Evolutionary conservation across 192 early-diverging fungal species (phyloP).

Genomic region (Rhizophagus clarus): DNA sequence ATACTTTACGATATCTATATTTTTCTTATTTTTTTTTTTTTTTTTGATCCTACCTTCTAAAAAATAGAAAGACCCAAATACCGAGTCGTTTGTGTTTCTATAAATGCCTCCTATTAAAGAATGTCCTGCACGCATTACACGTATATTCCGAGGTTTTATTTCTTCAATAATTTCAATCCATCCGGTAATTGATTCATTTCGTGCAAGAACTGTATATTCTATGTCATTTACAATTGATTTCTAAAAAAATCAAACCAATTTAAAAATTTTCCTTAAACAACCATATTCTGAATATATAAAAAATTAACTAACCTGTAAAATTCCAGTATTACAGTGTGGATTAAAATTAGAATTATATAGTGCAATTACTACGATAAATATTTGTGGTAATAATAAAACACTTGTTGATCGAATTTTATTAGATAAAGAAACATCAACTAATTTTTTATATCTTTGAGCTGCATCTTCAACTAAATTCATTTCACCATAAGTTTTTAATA

Average conservation of each 20-base stretch:
- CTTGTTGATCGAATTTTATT: not conserved
- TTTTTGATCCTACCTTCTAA: slow-evolving; percentile 61
- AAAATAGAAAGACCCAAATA: slow-evolving; percentile 84
- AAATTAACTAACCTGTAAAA: slow-evolving; percentile 41
- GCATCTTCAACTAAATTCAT: slow-evolving; percentile 44
- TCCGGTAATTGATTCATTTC: slow-evolving; percentile 81
- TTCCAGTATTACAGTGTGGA: slow-evolving; percentile 51
- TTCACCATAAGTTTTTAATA: slow-evolving; percentile 43
- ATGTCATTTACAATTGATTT: slow-evolving; percentile 28
- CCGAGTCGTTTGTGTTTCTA: slow-evolving; percentile 63
- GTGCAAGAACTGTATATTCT: slow-evolving; percentile 55
- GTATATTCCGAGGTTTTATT: slow-evolving; percentile 55
- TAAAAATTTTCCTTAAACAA: not conserved
- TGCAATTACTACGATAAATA: slow-evolving; percentile 37
- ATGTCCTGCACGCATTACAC: slow-evolving; percentile 83
- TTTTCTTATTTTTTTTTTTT: not conserved
- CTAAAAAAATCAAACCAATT: slow-evolving; percentile 30
- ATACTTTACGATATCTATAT: not conserved
- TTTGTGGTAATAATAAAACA: slow-evolving; percentile 35
- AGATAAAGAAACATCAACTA: not conserved
- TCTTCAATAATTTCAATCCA: slow-evolving; percentile 68
- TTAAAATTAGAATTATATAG: slow-evolving; percentile 49
- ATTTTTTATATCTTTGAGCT: slow-evolving; percentile 30
- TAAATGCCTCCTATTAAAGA: slow-evolving; percentile 87
- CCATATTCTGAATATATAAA: not conserved